These are phyloP conservation scores for Diutina rugosa DNA, from an alignment of 1,139 yeast species.

Conservation along the genomic window DNA sequence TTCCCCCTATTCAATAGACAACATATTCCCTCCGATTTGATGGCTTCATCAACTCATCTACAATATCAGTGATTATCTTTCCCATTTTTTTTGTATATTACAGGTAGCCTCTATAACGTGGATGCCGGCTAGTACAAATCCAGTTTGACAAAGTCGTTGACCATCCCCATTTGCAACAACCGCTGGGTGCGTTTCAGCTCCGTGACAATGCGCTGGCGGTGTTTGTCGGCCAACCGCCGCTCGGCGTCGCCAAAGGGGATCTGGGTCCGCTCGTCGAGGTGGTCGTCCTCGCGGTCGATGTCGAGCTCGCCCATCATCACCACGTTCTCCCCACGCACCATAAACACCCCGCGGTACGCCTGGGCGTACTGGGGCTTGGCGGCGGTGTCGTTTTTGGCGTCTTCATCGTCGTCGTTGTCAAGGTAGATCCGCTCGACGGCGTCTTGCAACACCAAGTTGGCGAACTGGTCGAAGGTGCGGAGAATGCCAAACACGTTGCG, in stretches of 20 bases:
- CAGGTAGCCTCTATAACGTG: background rate
- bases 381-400: background rate
- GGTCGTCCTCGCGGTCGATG: constrained; percentile 73
- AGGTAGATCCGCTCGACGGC: constrained; percentile 77
- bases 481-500: constrained; percentile 79
- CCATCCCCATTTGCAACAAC: constrained; percentile 39
- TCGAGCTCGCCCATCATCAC: constrained; percentile 94
- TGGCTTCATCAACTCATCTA: background rate
- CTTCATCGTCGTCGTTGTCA: constrained; percentile 9
- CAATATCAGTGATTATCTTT: no score
- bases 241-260: constrained; percentile 54
- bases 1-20: no score
- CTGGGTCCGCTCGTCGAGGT: constrained; percentile 42
- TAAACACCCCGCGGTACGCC: constrained; percentile 61
- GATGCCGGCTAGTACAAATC: constrained; percentile 30
- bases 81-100: background rate
- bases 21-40: no score
- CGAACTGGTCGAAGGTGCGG: constrained; percentile 92
- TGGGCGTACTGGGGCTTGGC: constrained; percentile 51
- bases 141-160: constrained; percentile 41
- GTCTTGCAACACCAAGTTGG: constrained; percentile 86
- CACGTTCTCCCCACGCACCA: constrained; percentile 94
- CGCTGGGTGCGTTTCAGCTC: constrained; percentile 37
- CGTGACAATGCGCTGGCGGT: constrained; percentile 23
- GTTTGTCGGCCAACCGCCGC: constrained; percentile 23